phyloP scores from a whole-genome alignment of 177 flowering plant genomes.

The Vitis hybrid region DNA sequence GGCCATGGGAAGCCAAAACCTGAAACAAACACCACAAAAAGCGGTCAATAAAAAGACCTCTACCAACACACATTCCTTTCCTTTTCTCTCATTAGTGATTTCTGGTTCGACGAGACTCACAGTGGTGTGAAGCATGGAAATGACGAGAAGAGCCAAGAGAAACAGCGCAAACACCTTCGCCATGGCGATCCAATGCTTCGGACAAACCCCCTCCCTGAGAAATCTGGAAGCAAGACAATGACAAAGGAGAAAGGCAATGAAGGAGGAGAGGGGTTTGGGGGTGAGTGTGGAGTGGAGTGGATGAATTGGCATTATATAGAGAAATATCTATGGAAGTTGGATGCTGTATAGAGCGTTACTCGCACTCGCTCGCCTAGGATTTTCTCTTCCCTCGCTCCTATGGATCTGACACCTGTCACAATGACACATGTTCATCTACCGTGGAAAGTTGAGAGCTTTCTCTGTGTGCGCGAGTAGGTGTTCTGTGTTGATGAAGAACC shows the following conservation, averaged over 20 bases:
- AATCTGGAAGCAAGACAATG: background rate
- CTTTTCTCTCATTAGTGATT: background rate
- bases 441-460: too few relatives aligned
- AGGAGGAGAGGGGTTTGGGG: slow-evolving; percentile 1
- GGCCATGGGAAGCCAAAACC: slow-evolving; percentile 39
- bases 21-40: slow-evolving; percentile 12
- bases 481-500: too few relatives aligned
- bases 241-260: background rate
- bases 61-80: background rate
- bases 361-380: background rate
- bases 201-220: slow-evolving; percentile 1
- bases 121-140: slow-evolving; percentile 54
- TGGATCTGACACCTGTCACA: too few relatives aligned
- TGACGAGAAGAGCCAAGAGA: slow-evolving; percentile 50
- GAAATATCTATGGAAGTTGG: background rate
- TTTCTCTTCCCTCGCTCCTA: background rate
- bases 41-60: background rate
- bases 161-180: slow-evolving; percentile 43
- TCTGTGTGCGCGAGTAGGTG: too few relatives aligned
- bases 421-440: too few relatives aligned
- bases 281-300: background rate
- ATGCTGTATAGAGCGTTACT: background rate
- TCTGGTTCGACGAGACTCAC: slow-evolving; percentile 21
- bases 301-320: slow-evolving; percentile 5
- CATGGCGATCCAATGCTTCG: slow-evolving; percentile 29